phyloP scores from a whole-genome alignment of 2,329 filamentous ascomycete genomes.

The Diplodia corticola region DNA sequence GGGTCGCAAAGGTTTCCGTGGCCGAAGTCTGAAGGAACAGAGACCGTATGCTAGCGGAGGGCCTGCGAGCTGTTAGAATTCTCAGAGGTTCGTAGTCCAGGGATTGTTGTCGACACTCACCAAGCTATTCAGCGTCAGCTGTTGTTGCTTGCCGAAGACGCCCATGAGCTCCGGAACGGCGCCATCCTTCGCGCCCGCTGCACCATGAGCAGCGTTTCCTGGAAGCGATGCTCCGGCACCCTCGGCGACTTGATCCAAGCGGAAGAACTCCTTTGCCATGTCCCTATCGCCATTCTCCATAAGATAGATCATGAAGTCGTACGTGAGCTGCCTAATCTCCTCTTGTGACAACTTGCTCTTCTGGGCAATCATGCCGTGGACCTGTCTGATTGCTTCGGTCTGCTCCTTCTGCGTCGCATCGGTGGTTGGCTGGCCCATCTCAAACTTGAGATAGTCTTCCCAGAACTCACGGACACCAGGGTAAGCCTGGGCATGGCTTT shows the following conservation, averaged over 20 bases:
- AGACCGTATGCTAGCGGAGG: not conserved
- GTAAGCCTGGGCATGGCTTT: constrained; percentile 80
- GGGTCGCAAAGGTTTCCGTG: not conserved
- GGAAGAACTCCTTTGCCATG: constrained; percentile 81
- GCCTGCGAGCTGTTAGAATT: not conserved
- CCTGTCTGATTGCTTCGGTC: constrained; percentile 73
- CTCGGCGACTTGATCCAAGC: constrained; percentile 82
- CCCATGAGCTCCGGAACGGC: constrained; percentile 3
- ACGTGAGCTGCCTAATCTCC: constrained; percentile 72
- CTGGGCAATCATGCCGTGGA: constrained; percentile 72
- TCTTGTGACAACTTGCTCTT: constrained; percentile 69
- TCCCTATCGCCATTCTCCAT: constrained; percentile 79
- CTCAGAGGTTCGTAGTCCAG: not conserved
- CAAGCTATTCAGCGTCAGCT: not conserved
- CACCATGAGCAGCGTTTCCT: not conserved
- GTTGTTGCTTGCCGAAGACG: constrained; percentile 11
- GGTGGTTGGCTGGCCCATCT: constrained; percentile 76
- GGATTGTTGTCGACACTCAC: not conserved
- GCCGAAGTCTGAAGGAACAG: not conserved
- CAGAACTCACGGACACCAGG: constrained; percentile 86
- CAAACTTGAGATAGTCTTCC: constrained; percentile 84
- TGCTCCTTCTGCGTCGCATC: constrained; percentile 64
- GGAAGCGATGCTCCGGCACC: constrained; percentile 47
- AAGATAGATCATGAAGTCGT: constrained; percentile 79
- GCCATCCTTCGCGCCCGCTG: not conserved